Evolutionary conservation across 331 rosid species (phyloP).

Genomic region (Acacia pycnantha): DNA sequence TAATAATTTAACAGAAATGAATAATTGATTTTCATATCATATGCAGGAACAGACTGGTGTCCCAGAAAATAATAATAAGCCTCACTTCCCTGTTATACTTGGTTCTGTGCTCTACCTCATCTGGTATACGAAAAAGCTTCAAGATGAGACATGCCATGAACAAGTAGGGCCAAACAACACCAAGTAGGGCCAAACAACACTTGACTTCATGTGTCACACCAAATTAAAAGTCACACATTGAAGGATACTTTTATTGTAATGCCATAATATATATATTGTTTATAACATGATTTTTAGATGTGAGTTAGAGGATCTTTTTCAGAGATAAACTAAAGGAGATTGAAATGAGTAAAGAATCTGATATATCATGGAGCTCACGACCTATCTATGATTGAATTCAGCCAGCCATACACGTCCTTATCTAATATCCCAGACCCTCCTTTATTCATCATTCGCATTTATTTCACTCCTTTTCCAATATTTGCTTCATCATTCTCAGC

Average conservation of each 20-base stretch:
- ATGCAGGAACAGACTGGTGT: conserved; percentile 1
- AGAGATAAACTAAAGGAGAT: background rate
- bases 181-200: conserved; percentile 13
- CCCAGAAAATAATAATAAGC: conserved; percentile 32
- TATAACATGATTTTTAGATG: background rate
- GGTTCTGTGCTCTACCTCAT: conserved; percentile 31
- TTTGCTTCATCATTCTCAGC: conserved; percentile 26
- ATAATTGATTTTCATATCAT: background rate
- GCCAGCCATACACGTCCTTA: conserved; percentile 71
- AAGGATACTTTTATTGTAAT: background rate
- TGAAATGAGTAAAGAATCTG: conserved; percentile 6
- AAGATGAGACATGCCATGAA: conserved; percentile 7
- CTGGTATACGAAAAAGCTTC: conserved; percentile 16
- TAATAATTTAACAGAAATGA: background rate
- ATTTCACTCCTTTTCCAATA: conserved; percentile 30
- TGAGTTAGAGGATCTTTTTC: background rate
- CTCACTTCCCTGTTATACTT: conserved; percentile 14
- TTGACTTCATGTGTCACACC: conserved; percentile 7
- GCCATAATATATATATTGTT: background rate
- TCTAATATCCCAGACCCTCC: conserved; percentile 39
- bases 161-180: too few species aligned
- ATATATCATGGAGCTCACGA: conserved; percentile 50
- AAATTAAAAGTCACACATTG: background rate
- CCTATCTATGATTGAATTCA: conserved; percentile 52
- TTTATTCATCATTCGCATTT: conserved; percentile 9